Evolutionary conservation across 1,284 basidiomycete species (phyloP).

Genomic region (Naganishia liquefaciens): DNA sequence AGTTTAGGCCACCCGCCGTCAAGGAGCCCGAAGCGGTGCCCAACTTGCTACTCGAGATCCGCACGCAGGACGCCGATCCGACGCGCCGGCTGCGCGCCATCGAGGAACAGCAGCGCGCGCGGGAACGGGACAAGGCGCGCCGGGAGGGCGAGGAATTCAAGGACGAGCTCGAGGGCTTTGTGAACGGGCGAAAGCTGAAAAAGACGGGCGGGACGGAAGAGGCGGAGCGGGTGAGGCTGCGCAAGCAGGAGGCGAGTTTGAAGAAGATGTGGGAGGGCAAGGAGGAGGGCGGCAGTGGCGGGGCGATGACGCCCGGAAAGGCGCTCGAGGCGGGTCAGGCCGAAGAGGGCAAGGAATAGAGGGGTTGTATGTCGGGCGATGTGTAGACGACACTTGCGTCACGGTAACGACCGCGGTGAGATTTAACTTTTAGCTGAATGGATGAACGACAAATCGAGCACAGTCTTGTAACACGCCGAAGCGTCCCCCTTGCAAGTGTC

Average conservation of each 20-base stretch:
- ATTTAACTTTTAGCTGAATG: no score
- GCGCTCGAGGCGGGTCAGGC: background rate
- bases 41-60: slow-evolving; percentile 77
- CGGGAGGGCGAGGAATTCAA: slow-evolving; percentile 67
- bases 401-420: no score
- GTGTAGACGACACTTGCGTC: slow-evolving; percentile 3
- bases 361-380: slow-evolving; percentile 37
- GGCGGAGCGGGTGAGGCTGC: slow-evolving; percentile 77
- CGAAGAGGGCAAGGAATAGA: slow-evolving; percentile 47
- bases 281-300: no score
- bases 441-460: no score
- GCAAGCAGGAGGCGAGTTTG: slow-evolving; percentile 75
- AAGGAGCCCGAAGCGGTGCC: slow-evolving; percentile 56
- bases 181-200: slow-evolving; percentile 77
- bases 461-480: no score
- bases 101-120: slow-evolving; percentile 74
- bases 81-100: slow-evolving; percentile 82
- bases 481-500: no score
- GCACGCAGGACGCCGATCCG: slow-evolving; percentile 75
- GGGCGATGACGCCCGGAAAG: background rate
- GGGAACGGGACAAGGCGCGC: slow-evolving; percentile 72
- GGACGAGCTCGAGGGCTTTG: slow-evolving; percentile 77
- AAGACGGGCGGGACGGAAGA: slow-evolving; percentile 95
- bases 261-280: slow-evolving; percentile 72
- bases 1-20: slow-evolving; percentile 31